Base-by-base conservation (phyloP, 225 moss, liverwort and hornwort genomes). In the Pseudoscleropodium purum region DNA sequence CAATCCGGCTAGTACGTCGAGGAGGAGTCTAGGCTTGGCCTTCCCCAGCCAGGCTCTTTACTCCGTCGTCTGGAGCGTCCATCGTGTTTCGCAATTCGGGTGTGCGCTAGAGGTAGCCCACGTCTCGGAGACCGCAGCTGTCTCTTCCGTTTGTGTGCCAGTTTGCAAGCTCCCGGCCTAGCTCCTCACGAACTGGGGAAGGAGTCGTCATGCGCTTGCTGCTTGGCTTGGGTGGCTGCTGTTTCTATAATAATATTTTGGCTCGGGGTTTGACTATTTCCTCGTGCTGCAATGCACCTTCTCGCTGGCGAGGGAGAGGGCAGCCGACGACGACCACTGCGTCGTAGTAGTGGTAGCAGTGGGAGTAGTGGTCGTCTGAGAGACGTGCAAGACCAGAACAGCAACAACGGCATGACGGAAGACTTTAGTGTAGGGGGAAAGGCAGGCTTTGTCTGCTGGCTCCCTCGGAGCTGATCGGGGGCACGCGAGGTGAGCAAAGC, bases 201-300 rank as follows among this genome's bases (percentile, higher is more conserved):
- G 26, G 89, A 65, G 77, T 84, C 89, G 84, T 47, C 60, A 74
- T 61, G 45, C 74, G 61, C 64, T 25, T 86, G 82, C 43, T 34
- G 73, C 73, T 85, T 14, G 85, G 59, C 24, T 79, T 39, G 63
- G 47, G 63, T 51, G 19, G 31, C 49, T 34, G 29, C 20, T 59
- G 52, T 25, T 76, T 66, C 59, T 85, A 85, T 85, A 78, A 30
- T 89, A 85, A 30, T 85, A 85, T 67, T 85, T 27, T 18, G 16
- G 82, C n/a, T 60, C 68, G 78, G 77, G 86, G 90, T 90, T 86
- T 90, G 90, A 90, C 90, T 86, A 86, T 67, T 86, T 90, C 90
- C 86, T 86, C 85, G 70, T 70, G 85, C 33, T 89, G 89, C 89
- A 85, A 76, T 89, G 89, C 77, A 7, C 67, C 54, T 73, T 43